These are phyloP conservation scores for Phytophthora fragariae DNA, from an alignment of 352 stramenopile genomes.

Conservation along the genomic window DNA sequence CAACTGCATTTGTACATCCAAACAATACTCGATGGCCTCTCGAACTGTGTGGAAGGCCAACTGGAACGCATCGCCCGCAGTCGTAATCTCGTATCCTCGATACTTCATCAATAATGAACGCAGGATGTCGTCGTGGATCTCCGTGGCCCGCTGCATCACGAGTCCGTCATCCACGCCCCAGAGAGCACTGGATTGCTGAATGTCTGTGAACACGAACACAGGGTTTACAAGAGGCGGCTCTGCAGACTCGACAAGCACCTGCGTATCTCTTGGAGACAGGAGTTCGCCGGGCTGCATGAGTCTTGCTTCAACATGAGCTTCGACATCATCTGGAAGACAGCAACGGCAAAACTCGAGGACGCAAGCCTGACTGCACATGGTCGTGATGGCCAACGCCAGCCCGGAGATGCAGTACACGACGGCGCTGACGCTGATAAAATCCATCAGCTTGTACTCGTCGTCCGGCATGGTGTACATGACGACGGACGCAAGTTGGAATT, in stretches of 20 bases:
- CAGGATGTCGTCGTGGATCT: constrained; percentile 67
- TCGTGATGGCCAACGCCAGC: constrained; percentile 51
- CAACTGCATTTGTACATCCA: constrained; percentile 63
- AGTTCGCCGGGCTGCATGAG: constrained; percentile 47
- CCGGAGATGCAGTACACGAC: constrained; percentile 47
- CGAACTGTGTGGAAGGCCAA: constrained; percentile 64
- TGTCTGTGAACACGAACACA: constrained; percentile 77
- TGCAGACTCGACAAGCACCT: constrained; percentile 34
- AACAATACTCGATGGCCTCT: constrained; percentile 64
- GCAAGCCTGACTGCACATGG: constrained; percentile 58
- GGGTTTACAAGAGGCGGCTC: constrained; percentile 54
- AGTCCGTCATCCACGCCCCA: constrained; percentile 50
- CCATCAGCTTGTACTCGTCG: constrained; percentile 32
- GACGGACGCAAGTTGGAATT: constrained; percentile 61
- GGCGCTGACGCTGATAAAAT: constrained; percentile 50
- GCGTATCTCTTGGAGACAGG: constrained; percentile 39
- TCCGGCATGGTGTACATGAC: constrained; percentile 47
- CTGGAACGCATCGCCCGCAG: constrained; percentile 62
- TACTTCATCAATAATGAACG: constrained; percentile 55
- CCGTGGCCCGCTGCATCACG: constrained; percentile 59
- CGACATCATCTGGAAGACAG: constrained; percentile 54
- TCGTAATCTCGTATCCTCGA: constrained; percentile 71
- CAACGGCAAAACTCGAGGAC: constrained; percentile 45
- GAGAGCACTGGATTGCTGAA: constrained; percentile 64
- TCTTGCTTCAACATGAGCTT: constrained; percentile 51